These are phyloP conservation scores for Physocladia obscura DNA, from an alignment of 192 early-diverging fungal species.

Conservation along the genomic window DNA sequence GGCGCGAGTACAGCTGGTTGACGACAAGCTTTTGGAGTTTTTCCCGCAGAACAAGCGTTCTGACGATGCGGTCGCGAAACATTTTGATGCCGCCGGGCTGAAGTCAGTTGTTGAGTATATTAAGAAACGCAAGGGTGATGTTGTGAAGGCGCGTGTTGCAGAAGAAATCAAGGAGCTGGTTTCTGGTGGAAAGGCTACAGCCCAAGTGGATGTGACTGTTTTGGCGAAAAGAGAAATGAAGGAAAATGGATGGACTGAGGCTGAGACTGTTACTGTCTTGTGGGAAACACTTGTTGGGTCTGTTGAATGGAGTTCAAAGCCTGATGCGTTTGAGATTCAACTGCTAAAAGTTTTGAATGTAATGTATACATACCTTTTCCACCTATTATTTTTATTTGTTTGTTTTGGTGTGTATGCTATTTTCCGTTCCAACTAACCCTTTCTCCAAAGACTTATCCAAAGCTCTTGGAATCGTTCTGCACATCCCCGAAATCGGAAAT, in stretches of 20 bases:
- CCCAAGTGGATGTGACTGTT: conserved; percentile 64
- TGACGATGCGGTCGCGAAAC: conserved; percentile 82
- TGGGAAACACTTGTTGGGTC: conserved; percentile 83
- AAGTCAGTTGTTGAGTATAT: conserved; percentile 82
- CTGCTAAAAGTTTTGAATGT: conserved; percentile 41
- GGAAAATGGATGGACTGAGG: conserved; percentile 73
- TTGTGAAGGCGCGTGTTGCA: conserved; percentile 43
- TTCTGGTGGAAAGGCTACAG: conserved; percentile 49
- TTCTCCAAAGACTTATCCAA: conserved; percentile 62
- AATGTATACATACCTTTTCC: background rate
- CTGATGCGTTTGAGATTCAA: conserved; percentile 83
- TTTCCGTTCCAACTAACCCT: background rate
- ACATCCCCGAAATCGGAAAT: conserved; percentile 84
- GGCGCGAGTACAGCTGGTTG: conserved; percentile 64
- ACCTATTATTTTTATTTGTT: background rate
- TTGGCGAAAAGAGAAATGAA: conserved; percentile 68
- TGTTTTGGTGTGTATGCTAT: conserved; percentile 3
- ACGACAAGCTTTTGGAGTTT: conserved; percentile 77
- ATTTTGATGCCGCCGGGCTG: conserved; percentile 92
- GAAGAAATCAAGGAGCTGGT: conserved; percentile 61
- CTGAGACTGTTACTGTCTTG: conserved; percentile 69
- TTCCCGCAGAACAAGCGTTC: conserved; percentile 90
- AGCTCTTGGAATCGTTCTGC: conserved; percentile 72
- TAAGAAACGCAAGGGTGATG: conserved; percentile 68
- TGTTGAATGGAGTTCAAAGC: conserved; percentile 73